Percentiles rank a stretch among this genome's conserved stretches.
phyloP scores from a whole-genome alignment of 2,329 filamentous ascomycete species.

The Aspergillus piperis region DNA sequence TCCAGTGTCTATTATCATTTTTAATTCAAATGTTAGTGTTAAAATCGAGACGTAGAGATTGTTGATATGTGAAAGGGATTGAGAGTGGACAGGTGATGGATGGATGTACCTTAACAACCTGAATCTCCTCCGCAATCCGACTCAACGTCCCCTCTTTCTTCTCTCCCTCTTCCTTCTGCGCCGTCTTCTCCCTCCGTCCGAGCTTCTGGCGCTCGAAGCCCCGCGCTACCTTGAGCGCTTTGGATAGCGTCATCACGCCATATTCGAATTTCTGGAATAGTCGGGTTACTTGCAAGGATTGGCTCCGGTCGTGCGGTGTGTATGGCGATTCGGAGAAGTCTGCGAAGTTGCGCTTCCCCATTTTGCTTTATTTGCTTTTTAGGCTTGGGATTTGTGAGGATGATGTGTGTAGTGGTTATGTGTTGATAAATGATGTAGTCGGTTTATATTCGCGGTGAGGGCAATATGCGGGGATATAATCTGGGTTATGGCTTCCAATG shows the following conservation, averaged over 20 bases:
- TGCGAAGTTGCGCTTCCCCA: constrained; percentile 46
- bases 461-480: neutral
- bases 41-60: too few relatives aligned
- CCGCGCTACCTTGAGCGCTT: constrained; percentile 59
- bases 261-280: constrained; percentile 52
- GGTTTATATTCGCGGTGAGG: neutral
- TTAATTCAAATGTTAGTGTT: neutral
- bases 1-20: constrained; percentile 49
- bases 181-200: constrained; percentile 59
- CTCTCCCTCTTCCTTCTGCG: constrained; percentile 46
- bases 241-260: constrained; percentile 51
- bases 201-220: constrained; percentile 66
- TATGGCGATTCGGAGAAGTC: constrained; percentile 25
- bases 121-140: constrained; percentile 57
- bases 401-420: neutral
- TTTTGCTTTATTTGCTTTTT: constrained; percentile 16
- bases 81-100: too few relatives aligned
- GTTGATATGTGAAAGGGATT: too few relatives aligned
- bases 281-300: constrained; percentile 36
- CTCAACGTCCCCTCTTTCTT: constrained; percentile 32
- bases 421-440: neutral
- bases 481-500: neutral
- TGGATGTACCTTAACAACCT: constrained; percentile 54
- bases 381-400: too few relatives aligned
- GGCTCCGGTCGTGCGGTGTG: constrained; percentile 23